Base-by-base conservation (phyloP, 257 asterid species). In the Lycium ferocissimum region DNA sequence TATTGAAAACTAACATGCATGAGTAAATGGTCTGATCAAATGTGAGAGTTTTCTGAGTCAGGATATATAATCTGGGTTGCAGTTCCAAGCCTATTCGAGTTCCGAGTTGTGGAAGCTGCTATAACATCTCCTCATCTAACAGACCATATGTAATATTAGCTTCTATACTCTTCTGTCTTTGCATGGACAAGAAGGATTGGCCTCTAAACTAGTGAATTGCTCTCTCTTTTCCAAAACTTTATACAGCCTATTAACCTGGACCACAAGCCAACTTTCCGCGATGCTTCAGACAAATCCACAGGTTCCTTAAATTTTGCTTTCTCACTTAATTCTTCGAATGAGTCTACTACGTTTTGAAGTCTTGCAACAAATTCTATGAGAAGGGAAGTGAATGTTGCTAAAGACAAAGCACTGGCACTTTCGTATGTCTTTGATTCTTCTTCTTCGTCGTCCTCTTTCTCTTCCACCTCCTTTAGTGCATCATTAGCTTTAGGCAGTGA, bases 341-440 rank as follows among this genome's bases (percentile, higher is more conserved):
- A 87, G 22, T 90, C 94, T 66, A 92, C 95, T 78, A 93, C 94
- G 80, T 91, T 93, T 84, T 93, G 94, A 80, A 95, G 95, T 91
- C 98, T 91, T 15, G 98, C 97, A 3, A 93, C 97, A 57, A 92
- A 92, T 78, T 95, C 95, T 33, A 95, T 92, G 81, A 93, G 87
- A 67, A 93, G 92, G 3, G 97, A 95, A 26, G 97, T 90, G 83
- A 93, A 95, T 1, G 98, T 93, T 20, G 95, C 97, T 53, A 95
- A 83, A 17, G 98, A 95, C 88, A 95, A 89, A 12, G 97, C 87
- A 62, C 97, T 95, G 57, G 97, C 95, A 62, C 97, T 95, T 84
- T 92, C 93, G 22, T 90, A 93, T 62, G 98, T 91, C 88, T 87
- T 89, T 13, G 92, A 84, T 83, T 91, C 92, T 0, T 83, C 92